Percentiles rank a stretch among this genome's conserved stretches.
phyloP scores from a whole-genome alignment of 768 basidiomycete genomes.

The Leccinum broughii region DNA sequence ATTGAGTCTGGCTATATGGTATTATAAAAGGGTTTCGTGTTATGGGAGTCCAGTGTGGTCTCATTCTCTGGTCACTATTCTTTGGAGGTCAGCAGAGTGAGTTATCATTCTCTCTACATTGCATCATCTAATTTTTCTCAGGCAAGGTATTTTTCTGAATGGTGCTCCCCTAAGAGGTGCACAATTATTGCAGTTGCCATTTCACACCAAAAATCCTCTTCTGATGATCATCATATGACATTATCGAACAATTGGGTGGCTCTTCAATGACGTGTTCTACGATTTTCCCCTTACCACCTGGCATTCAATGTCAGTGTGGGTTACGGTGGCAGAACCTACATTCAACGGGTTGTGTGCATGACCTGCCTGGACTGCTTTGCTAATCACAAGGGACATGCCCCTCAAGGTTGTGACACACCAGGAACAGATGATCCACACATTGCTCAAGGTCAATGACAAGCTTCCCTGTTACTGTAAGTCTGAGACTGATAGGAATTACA shows the following conservation, averaged over 20 bases:
- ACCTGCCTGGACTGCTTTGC: background rate
- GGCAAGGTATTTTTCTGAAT: too few relatives aligned
- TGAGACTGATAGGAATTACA: too few relatives aligned
- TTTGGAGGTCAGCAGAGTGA: background rate
- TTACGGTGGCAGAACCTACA: too few relatives aligned
- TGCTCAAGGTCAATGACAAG: too few relatives aligned
- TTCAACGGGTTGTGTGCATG: too few relatives aligned
- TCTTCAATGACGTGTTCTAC: background rate
- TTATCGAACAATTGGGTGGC: background rate
- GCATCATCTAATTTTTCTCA: background rate
- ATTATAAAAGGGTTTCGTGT: background rate
- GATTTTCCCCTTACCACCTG: background rate
- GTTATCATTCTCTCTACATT: background rate
- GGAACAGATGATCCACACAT: too few relatives aligned
- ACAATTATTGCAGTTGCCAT: too few relatives aligned
- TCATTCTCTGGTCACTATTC: background rate
- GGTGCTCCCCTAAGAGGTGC: too few relatives aligned
- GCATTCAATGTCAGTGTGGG: background rate
- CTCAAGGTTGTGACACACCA: background rate
- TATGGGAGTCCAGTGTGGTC: background rate
- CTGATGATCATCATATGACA: too few relatives aligned
- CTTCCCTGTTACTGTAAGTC: too few relatives aligned
- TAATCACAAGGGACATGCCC: background rate
- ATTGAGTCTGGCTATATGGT: too few relatives aligned
- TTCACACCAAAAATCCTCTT: too few relatives aligned